phyloP scores from a whole-genome alignment of 306 rosid species.

The Aeschynomene evenia region DNA sequence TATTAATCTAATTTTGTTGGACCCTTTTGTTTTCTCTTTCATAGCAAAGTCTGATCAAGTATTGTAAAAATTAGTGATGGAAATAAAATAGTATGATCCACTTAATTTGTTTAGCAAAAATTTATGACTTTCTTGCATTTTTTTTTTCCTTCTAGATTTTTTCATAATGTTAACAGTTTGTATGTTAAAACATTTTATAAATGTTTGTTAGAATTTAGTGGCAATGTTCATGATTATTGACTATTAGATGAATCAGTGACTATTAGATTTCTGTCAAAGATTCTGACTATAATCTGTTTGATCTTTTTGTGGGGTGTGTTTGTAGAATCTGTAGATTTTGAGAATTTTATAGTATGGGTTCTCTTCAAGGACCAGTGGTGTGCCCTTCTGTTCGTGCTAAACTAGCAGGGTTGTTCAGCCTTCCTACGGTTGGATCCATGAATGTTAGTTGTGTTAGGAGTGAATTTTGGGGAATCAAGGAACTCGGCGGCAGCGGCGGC shows the following conservation, averaged over 20 bases:
- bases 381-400: conserved; percentile 71
- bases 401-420: conserved; percentile 51
- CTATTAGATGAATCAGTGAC: not conserved
- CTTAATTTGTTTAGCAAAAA: no score
- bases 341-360: conserved; percentile 53
- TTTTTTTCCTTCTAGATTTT: no score
- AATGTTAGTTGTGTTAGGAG: conserved; percentile 48
- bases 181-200: not conserved
- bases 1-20: not conserved
- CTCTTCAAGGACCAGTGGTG: conserved; percentile 84
- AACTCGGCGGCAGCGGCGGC: conserved; percentile 35
- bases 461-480: conserved; percentile 63
- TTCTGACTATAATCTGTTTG: no score
- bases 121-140: no score
- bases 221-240: no score
- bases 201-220: not conserved
- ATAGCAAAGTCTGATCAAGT: not conserved
- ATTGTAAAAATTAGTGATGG: not conserved
- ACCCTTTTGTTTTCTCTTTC: not conserved
- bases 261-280: no score
- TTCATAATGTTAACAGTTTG: not conserved
- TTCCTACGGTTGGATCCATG: conserved; percentile 57
- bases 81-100: not conserved
- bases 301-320: no score
- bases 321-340: conserved; percentile 41